Evolutionary conservation across 495 filamentous ascomycete species (phyloP).

Genomic region (Rusavskia elegans): DNA sequence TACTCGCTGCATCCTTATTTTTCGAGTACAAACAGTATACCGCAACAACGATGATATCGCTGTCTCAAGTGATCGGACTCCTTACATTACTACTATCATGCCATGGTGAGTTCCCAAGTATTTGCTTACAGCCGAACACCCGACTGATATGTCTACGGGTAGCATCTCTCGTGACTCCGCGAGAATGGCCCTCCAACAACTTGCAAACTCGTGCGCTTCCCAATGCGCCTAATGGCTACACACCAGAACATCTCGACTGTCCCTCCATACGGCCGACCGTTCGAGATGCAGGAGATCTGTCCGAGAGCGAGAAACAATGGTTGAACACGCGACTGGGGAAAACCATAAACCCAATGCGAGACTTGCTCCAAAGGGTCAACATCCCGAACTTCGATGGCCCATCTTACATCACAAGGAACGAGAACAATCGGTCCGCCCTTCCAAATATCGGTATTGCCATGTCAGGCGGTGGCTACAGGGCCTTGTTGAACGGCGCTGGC

Average conservation of each 20-base stretch:
- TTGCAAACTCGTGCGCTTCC: constrained; percentile 20
- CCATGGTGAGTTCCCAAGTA: background rate
- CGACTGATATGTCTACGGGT: background rate
- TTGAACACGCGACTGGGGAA: constrained; percentile 31
- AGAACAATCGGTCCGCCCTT: constrained; percentile 38
- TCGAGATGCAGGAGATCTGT: constrained; percentile 40
- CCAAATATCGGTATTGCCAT: constrained; percentile 45
- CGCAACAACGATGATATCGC: too few species aligned
- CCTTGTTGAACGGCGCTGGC: constrained; percentile 78
- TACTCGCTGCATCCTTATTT: too few species aligned
- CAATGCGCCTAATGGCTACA: constrained; percentile 32
- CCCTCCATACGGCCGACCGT: constrained; percentile 32
- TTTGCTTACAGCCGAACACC: background rate
- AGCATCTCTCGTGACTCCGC: background rate
- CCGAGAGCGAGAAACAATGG: constrained; percentile 56
- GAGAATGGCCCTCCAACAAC: background rate
- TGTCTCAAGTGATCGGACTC: too few species aligned
- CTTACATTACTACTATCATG: background rate
- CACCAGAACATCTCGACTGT: constrained; percentile 24
- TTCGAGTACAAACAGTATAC: too few species aligned
- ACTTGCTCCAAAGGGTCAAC: constrained; percentile 55
- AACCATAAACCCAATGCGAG: constrained; percentile 50
- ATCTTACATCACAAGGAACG: constrained; percentile 45
- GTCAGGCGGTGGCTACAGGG: constrained; percentile 66
- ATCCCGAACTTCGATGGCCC: constrained; percentile 64